phyloP scores from a whole-genome alignment of 257 asterid species.

The Solanum bulbocastanum region DNA sequence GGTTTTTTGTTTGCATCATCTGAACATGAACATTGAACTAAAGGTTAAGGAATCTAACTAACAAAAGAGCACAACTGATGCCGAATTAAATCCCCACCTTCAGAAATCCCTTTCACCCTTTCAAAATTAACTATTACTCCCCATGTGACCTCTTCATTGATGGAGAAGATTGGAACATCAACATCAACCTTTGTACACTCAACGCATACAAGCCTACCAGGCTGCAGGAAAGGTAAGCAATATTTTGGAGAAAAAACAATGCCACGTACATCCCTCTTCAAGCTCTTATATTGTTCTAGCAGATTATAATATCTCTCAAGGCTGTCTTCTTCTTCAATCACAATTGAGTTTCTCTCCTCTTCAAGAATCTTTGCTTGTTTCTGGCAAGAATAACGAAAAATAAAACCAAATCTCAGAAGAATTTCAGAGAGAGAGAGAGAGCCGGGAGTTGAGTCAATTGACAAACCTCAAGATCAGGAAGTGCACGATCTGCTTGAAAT shows the following conservation, averaged over 20 bases:
- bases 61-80: neutral
- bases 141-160: slow-evolving; percentile 74
- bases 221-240: slow-evolving; percentile 91
- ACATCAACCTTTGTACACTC: slow-evolving; percentile 49
- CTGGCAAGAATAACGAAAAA: slow-evolving; percentile 22
- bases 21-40: slow-evolving; percentile 15
- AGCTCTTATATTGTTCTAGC: slow-evolving; percentile 64
- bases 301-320: slow-evolving; percentile 76
- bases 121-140: slow-evolving; percentile 83
- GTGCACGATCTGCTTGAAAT: slow-evolving; percentile 89
- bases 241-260: slow-evolving; percentile 60
- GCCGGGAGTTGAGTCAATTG: neutral
- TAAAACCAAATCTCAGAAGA: neutral
- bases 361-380: slow-evolving; percentile 71
- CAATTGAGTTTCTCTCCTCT: slow-evolving; percentile 75
- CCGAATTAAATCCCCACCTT: slow-evolving; percentile 45
- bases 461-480: slow-evolving; percentile 90
- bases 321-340: slow-evolving; percentile 86
- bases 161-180: slow-evolving; percentile 45
- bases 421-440: neutral
- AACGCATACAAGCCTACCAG: slow-evolving; percentile 78
- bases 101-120: slow-evolving; percentile 63
- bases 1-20: slow-evolving; percentile 73
- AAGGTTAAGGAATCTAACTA: neutral
- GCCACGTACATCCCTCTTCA: slow-evolving; percentile 59